A percentile compares a stretch with the other conserved stretches of the same genome.
Conservation (phyloP, 2,329 filamentous ascomycete genomes). For the Penicillium sp. region DNA sequence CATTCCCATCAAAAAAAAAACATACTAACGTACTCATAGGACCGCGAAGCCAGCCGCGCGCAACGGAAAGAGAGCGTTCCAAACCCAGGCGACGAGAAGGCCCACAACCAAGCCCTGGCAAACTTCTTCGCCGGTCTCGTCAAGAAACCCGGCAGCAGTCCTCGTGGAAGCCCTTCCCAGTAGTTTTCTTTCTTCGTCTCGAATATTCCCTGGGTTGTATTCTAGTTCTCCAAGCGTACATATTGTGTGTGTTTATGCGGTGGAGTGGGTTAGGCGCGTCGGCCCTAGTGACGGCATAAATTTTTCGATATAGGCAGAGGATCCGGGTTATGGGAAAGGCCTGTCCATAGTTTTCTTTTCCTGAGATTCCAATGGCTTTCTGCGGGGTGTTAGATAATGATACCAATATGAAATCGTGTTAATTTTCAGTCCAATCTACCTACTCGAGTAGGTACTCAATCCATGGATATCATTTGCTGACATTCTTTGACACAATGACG, state of each 20-base stretch:
- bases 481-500: too few relatives aligned
- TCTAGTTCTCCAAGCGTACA: conserved; percentile 27
- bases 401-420: conserved; percentile 28
- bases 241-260: conserved; percentile 11
- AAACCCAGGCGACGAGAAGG: conserved; percentile 47
- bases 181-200: conserved; percentile 11
- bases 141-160: conserved; percentile 49
- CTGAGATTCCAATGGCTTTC: conserved; percentile 23
- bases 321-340: conserved; percentile 1
- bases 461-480: too few relatives aligned
- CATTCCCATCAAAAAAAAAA: not conserved
- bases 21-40: conserved; percentile 31
- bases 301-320: conserved; percentile 12
- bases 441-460: too few relatives aligned
- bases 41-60: conserved; percentile 45
- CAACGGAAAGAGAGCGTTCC: conserved; percentile 36
- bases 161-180: conserved; percentile 39
- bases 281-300: conserved; percentile 4
- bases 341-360: conserved; percentile 17
- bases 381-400: conserved; percentile 29
- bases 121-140: conserved; percentile 62
- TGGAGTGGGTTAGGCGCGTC: conserved; percentile 7
- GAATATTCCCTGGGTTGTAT: conserved; percentile 21
- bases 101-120: conserved; percentile 61
- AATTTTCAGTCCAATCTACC: not conserved